Evolutionary conservation across 495 filamentous ascomycete species (phyloP).

Genomic region (Lasiosphaeria miniovina): DNA sequence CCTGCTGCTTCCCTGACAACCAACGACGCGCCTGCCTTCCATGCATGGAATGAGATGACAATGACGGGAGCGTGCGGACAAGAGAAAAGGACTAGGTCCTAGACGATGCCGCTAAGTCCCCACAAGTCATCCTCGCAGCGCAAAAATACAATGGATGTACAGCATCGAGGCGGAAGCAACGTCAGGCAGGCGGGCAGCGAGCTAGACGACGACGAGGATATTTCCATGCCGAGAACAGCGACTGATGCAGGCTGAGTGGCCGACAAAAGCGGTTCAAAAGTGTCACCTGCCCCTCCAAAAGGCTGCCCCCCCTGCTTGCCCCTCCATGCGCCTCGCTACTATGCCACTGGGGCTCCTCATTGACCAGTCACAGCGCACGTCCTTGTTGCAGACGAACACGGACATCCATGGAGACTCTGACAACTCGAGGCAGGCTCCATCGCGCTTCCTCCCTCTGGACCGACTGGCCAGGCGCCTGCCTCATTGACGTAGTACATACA

Average conservation of each 20-base stretch:
- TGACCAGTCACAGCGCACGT: too few species aligned
- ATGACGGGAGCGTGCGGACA: neutral
- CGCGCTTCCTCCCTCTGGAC: too few species aligned
- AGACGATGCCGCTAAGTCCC: neutral
- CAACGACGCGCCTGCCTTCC: too few species aligned
- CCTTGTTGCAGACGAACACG: too few species aligned
- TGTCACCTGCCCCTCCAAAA: slow-evolving; percentile 32
- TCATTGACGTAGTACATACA: too few species aligned
- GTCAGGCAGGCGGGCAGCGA: slow-evolving; percentile 10
- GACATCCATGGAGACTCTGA: too few species aligned
- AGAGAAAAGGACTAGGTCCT: neutral
- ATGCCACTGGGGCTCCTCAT: too few species aligned
- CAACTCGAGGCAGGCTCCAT: too few species aligned
- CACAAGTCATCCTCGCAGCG: neutral
- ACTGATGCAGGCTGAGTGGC: slow-evolving; percentile 19
- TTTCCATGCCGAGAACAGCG: slow-evolving; percentile 6
- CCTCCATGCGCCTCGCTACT: slow-evolving; percentile 23
- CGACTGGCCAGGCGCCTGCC: too few species aligned
- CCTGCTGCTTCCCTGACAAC: too few species aligned
- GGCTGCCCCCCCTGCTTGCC: slow-evolving; percentile 21
- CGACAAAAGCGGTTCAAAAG: slow-evolving; percentile 13
- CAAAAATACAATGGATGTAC: neutral
- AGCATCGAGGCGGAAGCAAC: slow-evolving; percentile 1
- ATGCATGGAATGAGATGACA: too few species aligned
- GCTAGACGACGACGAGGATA: neutral